Evolutionary conservation across 1,284 basidiomycete genomes (phyloP).

Genomic region (Cutaneotrichosporon sp.): DNA sequence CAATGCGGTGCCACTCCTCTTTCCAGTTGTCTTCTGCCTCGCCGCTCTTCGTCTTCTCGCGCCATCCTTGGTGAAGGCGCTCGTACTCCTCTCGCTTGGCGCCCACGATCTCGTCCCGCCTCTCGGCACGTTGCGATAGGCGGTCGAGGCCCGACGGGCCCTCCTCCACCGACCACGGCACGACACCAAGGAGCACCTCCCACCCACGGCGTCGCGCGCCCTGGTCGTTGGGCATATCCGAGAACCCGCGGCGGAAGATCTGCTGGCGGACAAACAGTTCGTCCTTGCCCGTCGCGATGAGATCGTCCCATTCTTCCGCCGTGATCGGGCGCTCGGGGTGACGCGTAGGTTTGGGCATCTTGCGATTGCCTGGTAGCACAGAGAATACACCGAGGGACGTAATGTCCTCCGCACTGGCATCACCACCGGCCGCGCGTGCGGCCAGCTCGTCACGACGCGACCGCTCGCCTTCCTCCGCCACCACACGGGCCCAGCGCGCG

Average conservation of each 20-base stretch:
- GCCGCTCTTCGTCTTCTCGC: conserved; percentile 40
- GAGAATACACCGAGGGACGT: conserved; percentile 85
- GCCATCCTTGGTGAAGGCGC: conserved; percentile 73
- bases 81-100: conserved; percentile 69
- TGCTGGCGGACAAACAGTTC: conserved; percentile 46
- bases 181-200: conserved; percentile 85
- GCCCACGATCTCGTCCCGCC: conserved; percentile 58
- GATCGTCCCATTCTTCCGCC: conserved; percentile 40
- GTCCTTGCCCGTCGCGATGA: conserved; percentile 43
- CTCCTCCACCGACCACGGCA: conserved; percentile 61
- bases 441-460: conserved; percentile 69
- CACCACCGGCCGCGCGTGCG: conserved; percentile 31
- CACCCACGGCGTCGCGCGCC: conserved; percentile 70
- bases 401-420: conserved; percentile 57
- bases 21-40: conserved; percentile 47
- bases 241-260: conserved; percentile 59
- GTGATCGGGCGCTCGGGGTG: conserved; percentile 50
- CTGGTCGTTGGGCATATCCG: conserved; percentile 65
- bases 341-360: conserved; percentile 46
- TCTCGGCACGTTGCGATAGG: conserved; percentile 41
- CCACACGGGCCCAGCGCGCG: conserved; percentile 88
- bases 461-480: conserved; percentile 91
- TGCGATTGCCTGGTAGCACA: conserved; percentile 58
- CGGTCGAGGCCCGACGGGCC: conserved; percentile 22
- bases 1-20: conserved; percentile 55